Base-by-base conservation (phyloP, 78 protist species). In the Guillardia theta region DNA sequence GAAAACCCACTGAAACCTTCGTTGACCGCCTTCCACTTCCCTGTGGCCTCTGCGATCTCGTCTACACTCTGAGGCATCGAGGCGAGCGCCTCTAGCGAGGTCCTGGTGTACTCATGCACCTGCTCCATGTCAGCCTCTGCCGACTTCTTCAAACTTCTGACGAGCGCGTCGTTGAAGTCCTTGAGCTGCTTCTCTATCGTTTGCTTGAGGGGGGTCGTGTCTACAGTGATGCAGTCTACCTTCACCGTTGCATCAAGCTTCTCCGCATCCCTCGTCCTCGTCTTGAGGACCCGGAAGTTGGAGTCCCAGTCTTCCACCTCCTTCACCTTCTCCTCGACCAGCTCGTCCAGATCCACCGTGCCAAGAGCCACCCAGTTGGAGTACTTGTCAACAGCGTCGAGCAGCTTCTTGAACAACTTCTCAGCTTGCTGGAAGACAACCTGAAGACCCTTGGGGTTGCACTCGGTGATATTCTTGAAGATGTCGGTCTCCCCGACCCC, bases 321-420 rank as follows among this genome's bases (percentile, higher is more conserved):
- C 41, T 0, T 12, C 48, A 96, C 24, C 43, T 64, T 21, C 88
- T 45, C n/a, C 46, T 77, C 90, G 33, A 93, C 50, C 39, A 77
- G 15, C 0, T 93, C 92, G 94, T 93, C 94, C 19, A 77, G 19
- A n/a, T 92, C 46, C 19, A 88, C 83, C 0, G 44, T 0, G 0
- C 95, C 97, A 24, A 97, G 92, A 24, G 76, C 96, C 0, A 95
- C 95, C 96, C 95, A 96, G 27, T 93, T 93, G 64, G 36, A 1
- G 58, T 94, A 78, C 1, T 4, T 15, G 37, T 93, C 95, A 33
- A 30, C 19, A 5, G 83, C 43, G 62, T 48, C 39, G 64, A n/a
- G 30, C 37, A 83, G 88, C 47, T 30, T 33, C 33, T 4, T 4
- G 88, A 97, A 96, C 39, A 97, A 94, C 27, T 46, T 54, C 62